A percentile compares a stretch with the other conserved stretches of the same genome.
phyloP scores from a whole-genome alignment of 345 rosid genomes.

The Camelina laxa region DNA sequence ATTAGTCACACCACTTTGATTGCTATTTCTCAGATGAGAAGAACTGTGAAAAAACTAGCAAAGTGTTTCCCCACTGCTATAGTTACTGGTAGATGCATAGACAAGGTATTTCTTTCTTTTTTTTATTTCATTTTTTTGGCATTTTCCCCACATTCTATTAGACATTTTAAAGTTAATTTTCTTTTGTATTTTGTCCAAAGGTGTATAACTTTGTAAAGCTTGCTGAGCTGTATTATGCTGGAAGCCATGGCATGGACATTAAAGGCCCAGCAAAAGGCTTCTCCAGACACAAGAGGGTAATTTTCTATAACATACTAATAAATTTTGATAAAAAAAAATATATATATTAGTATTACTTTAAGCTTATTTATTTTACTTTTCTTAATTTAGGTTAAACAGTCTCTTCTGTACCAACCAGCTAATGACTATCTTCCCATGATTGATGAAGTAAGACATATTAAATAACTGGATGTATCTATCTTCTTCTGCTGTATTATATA shows the following conservation, averaged over 20 bases:
- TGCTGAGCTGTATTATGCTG: constrained; percentile 91
- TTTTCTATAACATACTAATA: constrained; percentile 14
- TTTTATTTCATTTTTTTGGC: neutral
- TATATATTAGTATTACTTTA: constrained; percentile 24
- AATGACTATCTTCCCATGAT: constrained; percentile 81
- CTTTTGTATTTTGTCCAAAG: constrained; percentile 43
- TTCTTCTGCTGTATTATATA: neutral
- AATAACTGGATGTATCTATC: neutral
- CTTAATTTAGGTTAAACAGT: constrained; percentile 52
- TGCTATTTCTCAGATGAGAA: constrained; percentile 70
- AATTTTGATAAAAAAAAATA: constrained; percentile 52
- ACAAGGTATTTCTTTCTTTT: constrained; percentile 62
- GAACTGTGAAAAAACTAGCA: constrained; percentile 66
- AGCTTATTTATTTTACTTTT: constrained; percentile 25
- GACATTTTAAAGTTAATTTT: neutral
- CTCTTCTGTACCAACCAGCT: constrained; percentile 82
- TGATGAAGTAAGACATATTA: constrained; percentile 59
- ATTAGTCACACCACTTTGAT: neutral
- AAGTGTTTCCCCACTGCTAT: constrained; percentile 86
- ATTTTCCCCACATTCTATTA: neutral
- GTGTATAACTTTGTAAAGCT: constrained; percentile 82
- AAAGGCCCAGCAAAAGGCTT: constrained; percentile 75
- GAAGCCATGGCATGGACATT: constrained; percentile 99
- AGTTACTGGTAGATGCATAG: constrained; percentile 91
- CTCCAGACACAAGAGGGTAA: constrained; percentile 58